Base-by-base conservation (phyloP, 208 protist species). In the Leptomonas pyrrhocoris region DNA sequence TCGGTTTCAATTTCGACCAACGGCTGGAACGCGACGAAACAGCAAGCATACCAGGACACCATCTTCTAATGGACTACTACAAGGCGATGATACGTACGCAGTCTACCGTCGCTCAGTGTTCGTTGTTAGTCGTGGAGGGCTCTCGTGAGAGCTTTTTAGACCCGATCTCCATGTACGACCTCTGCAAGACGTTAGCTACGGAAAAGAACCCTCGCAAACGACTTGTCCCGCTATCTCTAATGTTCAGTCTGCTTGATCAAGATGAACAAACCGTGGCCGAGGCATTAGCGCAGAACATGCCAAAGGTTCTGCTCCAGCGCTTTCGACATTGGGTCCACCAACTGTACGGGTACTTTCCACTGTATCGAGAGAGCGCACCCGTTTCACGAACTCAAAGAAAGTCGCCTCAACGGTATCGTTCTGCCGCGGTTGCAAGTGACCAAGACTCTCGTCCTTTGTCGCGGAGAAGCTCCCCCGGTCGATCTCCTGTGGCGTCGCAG, bases 221-320 rank as follows among this genome's bases (percentile, higher is more conserved):
- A 7, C 75, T 96, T 38, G 73, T 94, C 6, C 79, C 86, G 16
- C 77, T 96, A 19, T 93, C 86, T 16, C 72, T 96, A 9, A 88
- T 88, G 77, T 94, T 93, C 77, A 90, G 86, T 51, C 83, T 86
- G 80, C 82, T 96, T 36, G 86, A 91, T 50, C 88, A 94, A 73
- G 86, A 94, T 51, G 91, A 94, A 23, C 86, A 89, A 50, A 82
- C 90, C 3, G 63, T 89, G 9, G 73, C 64, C 5, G 88, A 95
- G 36, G 88, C 84, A 7, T 36, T 94, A 48, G 78, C 64, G 53
- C 83, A 91, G 18, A 63, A 76, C 27, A 63, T 91, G 23, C 86
- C 82, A 8, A 76, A 78, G n/a, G 28, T 88, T 18, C 72, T 95
- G 36, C 68, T 95, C 25, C 84, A 89, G 46, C 61, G 88, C 21